Evolutionary conservation across 2,329 filamentous ascomycete genomes (phyloP), one percentile per base, ranked within the genome.

Genomic region (Ophiostoma novo-ulmi): DNA sequence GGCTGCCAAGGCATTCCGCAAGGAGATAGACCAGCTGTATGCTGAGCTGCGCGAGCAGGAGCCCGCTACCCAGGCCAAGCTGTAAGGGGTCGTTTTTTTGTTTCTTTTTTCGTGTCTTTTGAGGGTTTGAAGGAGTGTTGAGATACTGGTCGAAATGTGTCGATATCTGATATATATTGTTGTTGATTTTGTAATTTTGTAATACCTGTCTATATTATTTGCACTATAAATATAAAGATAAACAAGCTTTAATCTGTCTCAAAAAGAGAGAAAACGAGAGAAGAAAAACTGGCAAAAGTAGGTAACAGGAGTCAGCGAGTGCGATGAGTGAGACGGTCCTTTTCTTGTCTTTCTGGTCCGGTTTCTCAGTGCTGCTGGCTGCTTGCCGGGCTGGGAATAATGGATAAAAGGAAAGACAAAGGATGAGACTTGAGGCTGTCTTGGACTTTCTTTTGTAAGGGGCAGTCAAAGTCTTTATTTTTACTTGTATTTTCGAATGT

Each of bases 11-110:
- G 83, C 81, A 1, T 88, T 83, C 79, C 81, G 81, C 70, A 75
- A 78, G 22, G 81, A 87, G 68, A 85, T 88, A 67, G 84, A 85
- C 71, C 79, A 80, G 70, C 83, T 88, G 85, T 88, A 88, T 74
- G 80, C 80, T 58, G 85, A 87, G 77, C 79, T 88, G 71, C 81
- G 81, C 68, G 80, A 80, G 31, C 76, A 80, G 31, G 76, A 80
- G 69, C 76, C 77, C 64, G 72, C 79, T 70, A 82, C 80, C 35
- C 52, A 55, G 77, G 79, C 83, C 38, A 85, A 82, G 79, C 77
- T 86, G 74, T 86, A 73, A 48, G 22, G 14, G 10, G 5, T 10
- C 41, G 3, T 3, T 31, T 31, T 31, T 31, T 71, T 31, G 22
- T 5, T 48, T 31, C 13, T 44, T 58, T 13, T 3, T 58, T 26